Base-by-base conservation (phyloP, 2,329 filamentous ascomycete species). In the Scytalidium lignicola region DNA sequence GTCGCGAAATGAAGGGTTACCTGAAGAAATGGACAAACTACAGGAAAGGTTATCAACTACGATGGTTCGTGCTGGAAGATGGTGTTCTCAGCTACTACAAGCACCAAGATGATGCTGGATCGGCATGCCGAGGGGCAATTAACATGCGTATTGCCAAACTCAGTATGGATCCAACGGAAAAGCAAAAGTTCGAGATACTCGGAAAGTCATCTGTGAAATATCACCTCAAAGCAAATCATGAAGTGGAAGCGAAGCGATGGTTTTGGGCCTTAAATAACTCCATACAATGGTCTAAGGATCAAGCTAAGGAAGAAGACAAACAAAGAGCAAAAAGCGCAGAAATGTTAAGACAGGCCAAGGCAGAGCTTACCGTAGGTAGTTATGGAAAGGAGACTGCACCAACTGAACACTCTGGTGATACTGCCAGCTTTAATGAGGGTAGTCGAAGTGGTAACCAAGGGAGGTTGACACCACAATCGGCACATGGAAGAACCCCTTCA, bases 1-100 rank as follows among this genome's bases (percentile, higher is more conserved):
- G 88, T 17, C 80, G 91, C 43, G 92, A 97, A 69, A 97, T 99
- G 88, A 96, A 95, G 72, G 93, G 93, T 6, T 99, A 97, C 66
- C 75, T 99, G 49, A 97, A 96, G 72, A 99, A 99, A 68, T 99
- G 93, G 93, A 99, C 93, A 43, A 99, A 99, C 66, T 99, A 99
- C 66, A 91, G 92, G 19, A 91, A 88, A 64, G 93, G 93, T 8
- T 99, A 96, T 72, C 96, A 99, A 71, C 69, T 99, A 55, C 80
- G 93, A 52, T 99, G 92, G 91, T 99, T 99, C 65, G 93, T 97
- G 13, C 80, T 99, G 8, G 93, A 99, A 65, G 93, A 99, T 65
- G 93, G 93, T 12, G 92, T 99, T 12, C 70, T 99, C 57, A 97
- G 93, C 69, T 99, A 99, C 72, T 99, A 97, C 74, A 99, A 99